phyloP scores from a whole-genome alignment of 257 asterid genomes.

The Jaltomata sinuosa region DNA sequence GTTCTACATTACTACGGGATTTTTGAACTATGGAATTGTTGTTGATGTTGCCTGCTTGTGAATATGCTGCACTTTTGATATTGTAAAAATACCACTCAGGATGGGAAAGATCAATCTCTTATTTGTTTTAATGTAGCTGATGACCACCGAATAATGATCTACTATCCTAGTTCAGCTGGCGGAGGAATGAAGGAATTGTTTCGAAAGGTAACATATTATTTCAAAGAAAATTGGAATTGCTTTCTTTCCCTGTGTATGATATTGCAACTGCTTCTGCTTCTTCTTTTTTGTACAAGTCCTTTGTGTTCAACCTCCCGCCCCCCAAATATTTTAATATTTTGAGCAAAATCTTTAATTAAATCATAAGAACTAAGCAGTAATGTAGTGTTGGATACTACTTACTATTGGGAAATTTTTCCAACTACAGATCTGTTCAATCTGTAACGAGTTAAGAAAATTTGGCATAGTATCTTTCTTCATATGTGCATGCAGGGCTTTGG shows the following conservation, averaged over 20 bases:
- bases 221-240: background rate
- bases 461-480: no score
- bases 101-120: constrained; percentile 9
- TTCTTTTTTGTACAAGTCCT: background rate
- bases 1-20: background rate
- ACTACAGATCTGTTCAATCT: background rate
- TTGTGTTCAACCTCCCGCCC: background rate
- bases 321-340: background rate
- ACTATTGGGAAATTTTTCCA: background rate
- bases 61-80: background rate
- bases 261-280: background rate
- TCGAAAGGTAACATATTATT: constrained; percentile 58
- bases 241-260: constrained; percentile 2
- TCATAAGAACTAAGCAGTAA: background rate
- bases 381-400: background rate
- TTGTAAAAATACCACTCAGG: background rate
- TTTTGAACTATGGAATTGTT: background rate
- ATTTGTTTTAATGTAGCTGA: constrained; percentile 59
- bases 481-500: no score
- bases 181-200: constrained; percentile 97
- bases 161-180: constrained; percentile 98
- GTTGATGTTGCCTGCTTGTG: background rate
- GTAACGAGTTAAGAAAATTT: no score
- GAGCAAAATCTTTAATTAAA: background rate
- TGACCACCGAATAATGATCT: constrained; percentile 94